Percentiles rank a stretch among this genome's conserved stretches.
These are phyloP conservation scores for Urtica urens DNA, from an alignment of 306 rosid species.

Conservation along the genomic window DNA sequence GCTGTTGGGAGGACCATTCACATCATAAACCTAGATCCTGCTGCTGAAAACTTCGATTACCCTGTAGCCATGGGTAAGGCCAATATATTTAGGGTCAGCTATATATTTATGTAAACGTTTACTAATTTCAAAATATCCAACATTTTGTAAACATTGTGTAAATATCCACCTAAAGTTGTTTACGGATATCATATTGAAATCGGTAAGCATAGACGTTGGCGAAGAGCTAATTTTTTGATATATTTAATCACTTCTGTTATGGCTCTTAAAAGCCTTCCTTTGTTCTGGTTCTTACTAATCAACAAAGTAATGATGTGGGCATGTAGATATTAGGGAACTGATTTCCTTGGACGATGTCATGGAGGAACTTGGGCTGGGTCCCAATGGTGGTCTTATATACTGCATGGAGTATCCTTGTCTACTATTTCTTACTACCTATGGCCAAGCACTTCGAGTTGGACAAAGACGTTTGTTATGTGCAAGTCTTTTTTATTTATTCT, in stretches of 20 bases:
- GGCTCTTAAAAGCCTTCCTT: too few relatives aligned
- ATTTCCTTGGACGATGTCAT: slow-evolving; percentile 86
- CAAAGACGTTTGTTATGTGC: neutral
- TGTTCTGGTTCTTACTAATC: too few relatives aligned
- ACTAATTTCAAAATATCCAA: too few relatives aligned
- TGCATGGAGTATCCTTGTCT: slow-evolving; percentile 98
- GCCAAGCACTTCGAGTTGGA: neutral
- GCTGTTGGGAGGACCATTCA: slow-evolving; percentile 37
- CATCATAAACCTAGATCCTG: slow-evolving; percentile 82
- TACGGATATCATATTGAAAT: too few relatives aligned
- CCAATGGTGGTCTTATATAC: slow-evolving; percentile 86
- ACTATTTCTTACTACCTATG: neutral
- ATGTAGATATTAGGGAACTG: slow-evolving; percentile 83
- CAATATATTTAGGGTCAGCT: neutral
- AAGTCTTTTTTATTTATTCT: neutral
- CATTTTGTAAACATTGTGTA: too few relatives aligned
- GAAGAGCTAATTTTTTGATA: too few relatives aligned
- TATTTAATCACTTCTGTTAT: too few relatives aligned
- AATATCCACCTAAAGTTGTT: too few relatives aligned
- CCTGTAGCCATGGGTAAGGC: slow-evolving; percentile 78
- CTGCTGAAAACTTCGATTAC: slow-evolving; percentile 91
- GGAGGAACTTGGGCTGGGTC: slow-evolving; percentile 95
- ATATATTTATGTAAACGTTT: neutral
- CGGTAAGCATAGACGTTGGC: too few relatives aligned
- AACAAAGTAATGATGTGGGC: slow-evolving; percentile 7